Evolutionary conservation across 441 rosid species (phyloP).

Genomic region (Isatis lusitanica): DNA sequence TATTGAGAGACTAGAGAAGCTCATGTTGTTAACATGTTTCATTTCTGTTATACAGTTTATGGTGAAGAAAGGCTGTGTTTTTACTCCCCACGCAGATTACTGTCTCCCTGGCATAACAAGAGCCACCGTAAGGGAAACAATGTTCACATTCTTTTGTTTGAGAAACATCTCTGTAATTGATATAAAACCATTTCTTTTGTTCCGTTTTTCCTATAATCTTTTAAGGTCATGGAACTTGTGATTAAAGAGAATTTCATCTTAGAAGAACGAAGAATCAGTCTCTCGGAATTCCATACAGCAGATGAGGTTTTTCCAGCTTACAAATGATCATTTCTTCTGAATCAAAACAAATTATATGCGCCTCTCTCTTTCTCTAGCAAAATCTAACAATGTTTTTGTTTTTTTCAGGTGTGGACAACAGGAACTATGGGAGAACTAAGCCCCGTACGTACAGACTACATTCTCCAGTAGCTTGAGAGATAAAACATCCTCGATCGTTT

Average conservation of each 20-base stretch:
- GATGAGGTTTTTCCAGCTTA: constrained; percentile 62
- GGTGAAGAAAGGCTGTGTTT: constrained; percentile 82
- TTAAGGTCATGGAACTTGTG: constrained; percentile 80
- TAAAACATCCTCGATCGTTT: not conserved
- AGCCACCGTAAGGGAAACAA: constrained; percentile 62
- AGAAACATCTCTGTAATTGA: not conserved
- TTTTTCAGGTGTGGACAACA: constrained; percentile 78
- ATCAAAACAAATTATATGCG: not conserved
- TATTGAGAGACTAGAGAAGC: not conserved
- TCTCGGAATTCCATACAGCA: constrained; percentile 84
- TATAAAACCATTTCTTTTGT: not conserved
- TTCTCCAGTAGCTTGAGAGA: not conserved
- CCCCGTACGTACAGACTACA: constrained; percentile 18
- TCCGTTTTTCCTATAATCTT: not conserved
- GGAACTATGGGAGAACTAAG: constrained; percentile 91
- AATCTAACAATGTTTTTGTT: not conserved
- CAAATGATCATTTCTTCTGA: not conserved
- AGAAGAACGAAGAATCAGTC: constrained; percentile 73
- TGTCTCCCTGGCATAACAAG: constrained; percentile 94
- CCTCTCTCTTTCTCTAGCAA: not conserved
- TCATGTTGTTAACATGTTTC: not conserved
- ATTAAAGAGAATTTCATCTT: constrained; percentile 60
- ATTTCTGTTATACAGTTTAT: constrained; percentile 52
- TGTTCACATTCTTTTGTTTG: not conserved
- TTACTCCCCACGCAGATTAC: constrained; percentile 91